Base-by-base conservation (phyloP, 768 basidiomycete species). In the Asterophora parasitica region DNA sequence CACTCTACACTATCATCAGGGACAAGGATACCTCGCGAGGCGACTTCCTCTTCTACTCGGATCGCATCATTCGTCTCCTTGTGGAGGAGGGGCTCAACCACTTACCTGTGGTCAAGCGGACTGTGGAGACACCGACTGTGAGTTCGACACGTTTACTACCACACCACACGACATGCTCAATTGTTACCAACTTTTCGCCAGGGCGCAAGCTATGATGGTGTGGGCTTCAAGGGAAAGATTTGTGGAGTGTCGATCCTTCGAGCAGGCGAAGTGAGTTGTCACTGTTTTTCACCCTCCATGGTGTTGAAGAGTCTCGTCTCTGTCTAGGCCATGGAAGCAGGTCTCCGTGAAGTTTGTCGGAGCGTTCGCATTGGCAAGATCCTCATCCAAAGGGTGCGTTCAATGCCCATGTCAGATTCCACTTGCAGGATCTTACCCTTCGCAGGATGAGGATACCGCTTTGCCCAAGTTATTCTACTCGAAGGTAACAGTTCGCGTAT, bases 341-440 rank as follows among this genome's bases (percentile, higher is more conserved):
- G 95, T 32, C 72, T 99, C 52, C 76, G 95, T 35, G 95, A 97
- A 65, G 95, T 97, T 32, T 97, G 94, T 70, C 78, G 95, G 57
- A 89, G 83, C 59, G 88, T 91, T 20, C 78, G 95, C 53, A 95
- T 99, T 50, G 95, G 95, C 40, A 99, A 99, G 73, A 98, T 99
- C 60, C 74, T 99, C 40, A 99, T 99, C 52, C 95, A 99, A 69
- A 70, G 95, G 63, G 92, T 92, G 66, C 53, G 78, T 61, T 19
- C 36, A 15, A 42, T 20, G 15, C 39, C 33, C 45, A 36, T 42
- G 16, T 34, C 34, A 8, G 19, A 26, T 4, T 4, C 27, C 27
- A 17, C 15, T 17, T 33, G 8, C 32, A 27, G 28, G 31, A n/a
- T 33, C 17, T 43, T 10, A 44, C 30, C 7, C 26, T 7, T 37